phyloP scores from a whole-genome alignment of 208 protist species.

The Leishmania martiniquensis region DNA sequence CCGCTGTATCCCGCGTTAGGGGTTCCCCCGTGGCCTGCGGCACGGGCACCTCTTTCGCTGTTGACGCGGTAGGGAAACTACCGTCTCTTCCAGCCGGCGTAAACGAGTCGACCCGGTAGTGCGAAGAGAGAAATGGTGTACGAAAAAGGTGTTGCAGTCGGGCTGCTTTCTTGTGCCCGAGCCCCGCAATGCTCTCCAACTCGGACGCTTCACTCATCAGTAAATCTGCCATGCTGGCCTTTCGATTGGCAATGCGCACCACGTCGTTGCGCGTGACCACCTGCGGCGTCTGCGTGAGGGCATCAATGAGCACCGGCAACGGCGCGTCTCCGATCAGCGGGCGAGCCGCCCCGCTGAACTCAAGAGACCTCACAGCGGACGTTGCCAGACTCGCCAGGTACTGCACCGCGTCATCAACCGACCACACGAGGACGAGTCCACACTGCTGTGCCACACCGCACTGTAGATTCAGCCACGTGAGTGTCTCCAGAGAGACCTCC shows the following conservation, averaged over 20 bases:
- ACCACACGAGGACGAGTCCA: conserved; percentile 63
- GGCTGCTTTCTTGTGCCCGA: conserved; percentile 56
- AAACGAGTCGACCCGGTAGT: conserved; percentile 30
- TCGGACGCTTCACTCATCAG: conserved; percentile 45
- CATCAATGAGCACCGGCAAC: conserved; percentile 57
- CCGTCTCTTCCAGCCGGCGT: background rate
- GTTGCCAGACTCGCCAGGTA: conserved; percentile 54
- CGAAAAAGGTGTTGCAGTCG: conserved; percentile 64
- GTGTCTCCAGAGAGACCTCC: conserved; percentile 49
- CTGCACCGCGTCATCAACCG: conserved; percentile 54
- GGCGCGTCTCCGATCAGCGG: conserved; percentile 35
- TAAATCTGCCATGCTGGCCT: conserved; percentile 53
- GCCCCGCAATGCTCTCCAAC: conserved; percentile 48
- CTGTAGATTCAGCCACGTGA: conserved; percentile 73
- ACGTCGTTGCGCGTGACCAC: conserved; percentile 67
- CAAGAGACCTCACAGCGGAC: conserved; percentile 35
- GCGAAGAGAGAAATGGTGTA: conserved; percentile 51
- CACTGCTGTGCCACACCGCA: conserved; percentile 60
- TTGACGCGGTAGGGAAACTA: background rate
- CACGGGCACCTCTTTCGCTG: background rate
- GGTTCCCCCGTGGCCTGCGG: background rate
- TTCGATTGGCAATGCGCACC: conserved; percentile 60
- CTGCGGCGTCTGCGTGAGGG: conserved; percentile 76
- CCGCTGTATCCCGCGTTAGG: background rate
- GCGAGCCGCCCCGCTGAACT: conserved; percentile 31